phyloP scores from a whole-genome alignment of 2,329 filamentous ascomycete genomes.

The Pestalotiopsis sp. region DNA sequence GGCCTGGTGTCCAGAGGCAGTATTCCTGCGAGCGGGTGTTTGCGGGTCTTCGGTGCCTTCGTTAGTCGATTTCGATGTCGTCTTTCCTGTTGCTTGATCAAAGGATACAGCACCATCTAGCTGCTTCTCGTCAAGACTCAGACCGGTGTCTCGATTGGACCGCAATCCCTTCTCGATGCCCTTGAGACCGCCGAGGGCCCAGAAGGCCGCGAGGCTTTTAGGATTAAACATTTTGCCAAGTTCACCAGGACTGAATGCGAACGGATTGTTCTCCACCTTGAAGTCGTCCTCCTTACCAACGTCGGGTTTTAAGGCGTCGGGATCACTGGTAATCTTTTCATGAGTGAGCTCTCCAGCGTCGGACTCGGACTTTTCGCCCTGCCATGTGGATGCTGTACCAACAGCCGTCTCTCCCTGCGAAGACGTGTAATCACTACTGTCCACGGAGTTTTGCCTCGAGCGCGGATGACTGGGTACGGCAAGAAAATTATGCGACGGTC shows the following conservation, averaged over 20 bases:
- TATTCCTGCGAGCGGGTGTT: constrained; percentile 19
- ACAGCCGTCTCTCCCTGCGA: constrained; percentile 66
- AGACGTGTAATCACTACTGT: constrained; percentile 62
- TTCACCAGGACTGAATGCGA: constrained; percentile 82
- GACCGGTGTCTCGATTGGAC: constrained; percentile 68
- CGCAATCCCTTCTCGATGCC: constrained; percentile 80
- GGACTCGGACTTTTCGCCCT: constrained; percentile 37
- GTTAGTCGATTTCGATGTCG: constrained; percentile 30
- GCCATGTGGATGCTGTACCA: constrained; percentile 42
- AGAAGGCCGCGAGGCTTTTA: constrained; percentile 81
- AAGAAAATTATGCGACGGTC: constrained; percentile 57
- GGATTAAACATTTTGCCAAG: constrained; percentile 87
- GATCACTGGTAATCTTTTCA: constrained; percentile 61
- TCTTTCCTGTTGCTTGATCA: constrained; percentile 60
- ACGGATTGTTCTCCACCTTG: constrained; percentile 74
- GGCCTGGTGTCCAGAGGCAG: constrained; percentile 12
- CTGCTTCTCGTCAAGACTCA: constrained; percentile 73
- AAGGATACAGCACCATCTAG: constrained; percentile 70
- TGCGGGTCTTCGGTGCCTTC: constrained; percentile 29
- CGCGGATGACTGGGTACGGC: constrained; percentile 63
- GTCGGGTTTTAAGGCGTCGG: constrained; percentile 73
- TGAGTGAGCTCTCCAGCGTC: constrained; percentile 38
- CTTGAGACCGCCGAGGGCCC: constrained; percentile 72
- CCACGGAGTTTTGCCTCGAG: constrained; percentile 68
- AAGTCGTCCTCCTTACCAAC: constrained; percentile 77